Base-by-base conservation (phyloP, 2,329 filamentous ascomycete species). In the Catunica adiposa region DNA sequence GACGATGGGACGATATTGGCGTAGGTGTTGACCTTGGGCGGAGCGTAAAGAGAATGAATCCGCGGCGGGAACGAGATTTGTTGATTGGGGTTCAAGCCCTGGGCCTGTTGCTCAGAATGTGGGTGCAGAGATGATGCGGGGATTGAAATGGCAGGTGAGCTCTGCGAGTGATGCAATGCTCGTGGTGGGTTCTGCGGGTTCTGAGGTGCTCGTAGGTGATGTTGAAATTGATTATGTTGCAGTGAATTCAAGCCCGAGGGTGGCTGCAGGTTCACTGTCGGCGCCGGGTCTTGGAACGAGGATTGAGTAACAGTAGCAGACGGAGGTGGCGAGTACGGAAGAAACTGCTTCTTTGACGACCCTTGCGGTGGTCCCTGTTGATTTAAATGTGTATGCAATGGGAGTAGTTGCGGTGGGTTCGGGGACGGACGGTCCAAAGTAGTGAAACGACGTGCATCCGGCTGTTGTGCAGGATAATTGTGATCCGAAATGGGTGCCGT, bases 91-190 rank as follows among this genome's bases (percentile, higher is more conserved):
- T 31, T 53, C 26, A 54, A 44, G 31, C 34, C 44, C 52, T 25
- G 31, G 22, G 34, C 31, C n/a, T 54, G 52, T 3, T 46, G 46
- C 14, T 51, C 44, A 26, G n/a, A 25, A 25, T 47, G 26, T 8
- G 53, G 20, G 14, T 51, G 38, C 23, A 44, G 34, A 17, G 17
- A 26, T n/a, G 44, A 51, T 23, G 34, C 37, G 14, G 56, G 52
- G 22, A 54, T 56, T 9, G 50, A 42, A n/a, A 58, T 58, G 20
- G 46, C 48, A 38, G 56, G 56, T 8, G 56, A 55, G 25, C 56
- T 58, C 25, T 56, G 53, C 15, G 56, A 58, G 42, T 58, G 56
- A 15, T 58, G 50, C 17, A 58, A 31, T 15, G 22, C 48, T 5
- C 44, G 53, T 15, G 53, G 40, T 15, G 56, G 29, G 5, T 34